A percentile compares a stretch with the other conserved stretches of the same genome.
Evolutionary conservation across 1,139 yeast genomes (phyloP).

Genomic region (Diutina mesorugosa): DNA sequence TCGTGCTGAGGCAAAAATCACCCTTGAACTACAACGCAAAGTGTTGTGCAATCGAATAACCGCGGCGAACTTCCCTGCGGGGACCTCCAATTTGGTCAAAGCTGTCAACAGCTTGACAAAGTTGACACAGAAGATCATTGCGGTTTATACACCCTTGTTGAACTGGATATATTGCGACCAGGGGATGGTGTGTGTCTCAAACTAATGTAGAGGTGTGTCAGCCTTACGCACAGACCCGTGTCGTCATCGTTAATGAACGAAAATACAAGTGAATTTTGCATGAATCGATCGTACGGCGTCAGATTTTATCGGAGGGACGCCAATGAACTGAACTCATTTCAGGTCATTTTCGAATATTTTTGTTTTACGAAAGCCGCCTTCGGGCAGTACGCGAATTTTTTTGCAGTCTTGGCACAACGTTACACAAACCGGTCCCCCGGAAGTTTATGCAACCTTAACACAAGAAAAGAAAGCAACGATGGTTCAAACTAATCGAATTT

Average conservation of each 20-base stretch:
- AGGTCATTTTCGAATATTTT: background rate
- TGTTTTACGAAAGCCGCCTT: background rate
- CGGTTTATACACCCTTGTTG: constrained; percentile 15
- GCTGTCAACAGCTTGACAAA: background rate
- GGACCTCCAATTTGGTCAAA: background rate
- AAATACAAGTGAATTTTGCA: background rate
- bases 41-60: background rate
- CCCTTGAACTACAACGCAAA: background rate
- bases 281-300: background rate
- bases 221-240: background rate
- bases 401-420: background rate
- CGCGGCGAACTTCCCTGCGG: background rate
- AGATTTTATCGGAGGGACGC: background rate
- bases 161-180: constrained; percentile 19
- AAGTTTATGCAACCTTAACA: background rate
- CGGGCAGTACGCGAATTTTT: background rate
- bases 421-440: background rate
- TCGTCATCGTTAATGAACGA: background rate
- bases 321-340: background rate
- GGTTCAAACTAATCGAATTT: no score
- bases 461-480: background rate
- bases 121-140: constrained; percentile 9
- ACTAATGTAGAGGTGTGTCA: background rate
- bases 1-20: background rate
- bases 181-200: background rate